These are phyloP conservation scores for Mortierella sp. DNA, from an alignment of 371 early-diverging fungal genomes.

Conservation along the genomic window DNA sequence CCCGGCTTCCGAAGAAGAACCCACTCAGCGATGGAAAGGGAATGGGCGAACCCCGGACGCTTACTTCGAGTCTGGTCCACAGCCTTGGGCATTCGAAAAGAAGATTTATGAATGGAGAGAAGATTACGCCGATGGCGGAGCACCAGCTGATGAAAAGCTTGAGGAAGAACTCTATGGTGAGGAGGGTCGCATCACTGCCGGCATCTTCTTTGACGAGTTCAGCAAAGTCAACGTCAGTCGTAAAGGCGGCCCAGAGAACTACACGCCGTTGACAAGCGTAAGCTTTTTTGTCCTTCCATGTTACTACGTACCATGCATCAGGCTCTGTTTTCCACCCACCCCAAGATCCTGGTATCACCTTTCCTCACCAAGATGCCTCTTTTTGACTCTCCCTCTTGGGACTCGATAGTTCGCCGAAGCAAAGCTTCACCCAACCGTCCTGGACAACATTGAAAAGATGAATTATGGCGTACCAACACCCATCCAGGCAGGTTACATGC, in stretches of 20 bases:
- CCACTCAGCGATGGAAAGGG: too few species aligned
- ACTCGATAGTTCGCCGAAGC: constrained; percentile 59
- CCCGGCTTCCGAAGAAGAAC: too few species aligned
- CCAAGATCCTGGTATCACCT: background rate
- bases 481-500: constrained; percentile 59
- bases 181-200: constrained; percentile 18
- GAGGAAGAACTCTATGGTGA: constrained; percentile 23
- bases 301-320: too few species aligned
- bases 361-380: constrained; percentile 8
- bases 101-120: constrained; percentile 35
- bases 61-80: background rate
- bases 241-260: constrained; percentile 25
- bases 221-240: constrained; percentile 18
- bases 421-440: constrained; percentile 60
- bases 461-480: constrained; percentile 74
- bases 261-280: constrained; percentile 19
- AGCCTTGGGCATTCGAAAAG: constrained; percentile 26
- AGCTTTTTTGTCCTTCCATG: too few species aligned
- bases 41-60: background rate
- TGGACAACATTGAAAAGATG: constrained; percentile 67
- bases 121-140: constrained; percentile 20
- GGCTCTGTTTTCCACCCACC: too few species aligned
- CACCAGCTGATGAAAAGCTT: constrained; percentile 19
- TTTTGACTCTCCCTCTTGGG: background rate
- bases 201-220: constrained; percentile 17